phyloP scores from a whole-genome alignment of 495 filamentous ascomycete genomes.

The Chaetomidium leptoderma region DNA sequence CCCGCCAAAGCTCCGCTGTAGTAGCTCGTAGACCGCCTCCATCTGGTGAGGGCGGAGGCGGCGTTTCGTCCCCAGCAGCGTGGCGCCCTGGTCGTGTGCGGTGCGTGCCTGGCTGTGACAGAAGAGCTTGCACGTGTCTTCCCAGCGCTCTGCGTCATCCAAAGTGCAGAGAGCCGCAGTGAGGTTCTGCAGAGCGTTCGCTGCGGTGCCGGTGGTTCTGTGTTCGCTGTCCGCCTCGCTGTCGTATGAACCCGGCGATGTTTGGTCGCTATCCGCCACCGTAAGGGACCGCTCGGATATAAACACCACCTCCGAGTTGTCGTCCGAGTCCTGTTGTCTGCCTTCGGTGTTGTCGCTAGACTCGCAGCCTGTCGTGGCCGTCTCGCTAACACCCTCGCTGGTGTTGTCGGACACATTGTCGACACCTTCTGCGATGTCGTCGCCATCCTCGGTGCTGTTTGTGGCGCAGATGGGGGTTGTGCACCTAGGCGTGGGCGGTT shows the following conservation, averaged over 20 bases:
- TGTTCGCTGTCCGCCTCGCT: background rate
- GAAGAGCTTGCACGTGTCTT: background rate
- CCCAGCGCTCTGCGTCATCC: background rate
- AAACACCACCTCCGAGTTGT: background rate
- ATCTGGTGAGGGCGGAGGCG: background rate
- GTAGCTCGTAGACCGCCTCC: background rate
- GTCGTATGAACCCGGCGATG: background rate
- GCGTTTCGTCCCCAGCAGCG: background rate
- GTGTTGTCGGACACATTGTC: background rate
- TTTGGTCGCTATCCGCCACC: background rate
- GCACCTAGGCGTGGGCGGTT: background rate
- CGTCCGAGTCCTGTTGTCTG: background rate
- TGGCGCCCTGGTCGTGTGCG: background rate
- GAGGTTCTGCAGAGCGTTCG: background rate
- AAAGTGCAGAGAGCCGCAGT: background rate
- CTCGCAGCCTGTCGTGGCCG: no score
- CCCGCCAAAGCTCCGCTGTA: constrained; percentile 1
- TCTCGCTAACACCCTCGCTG: background rate
- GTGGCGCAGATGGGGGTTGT: background rate
- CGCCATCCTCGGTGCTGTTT: background rate
- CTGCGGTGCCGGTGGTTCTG: background rate
- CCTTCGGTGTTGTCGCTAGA: background rate
- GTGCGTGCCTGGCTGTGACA: background rate
- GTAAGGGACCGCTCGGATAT: background rate
- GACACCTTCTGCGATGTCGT: background rate